Base-by-base conservation (phyloP, 106 monocot species). In the Apostasia ramifera region DNA sequence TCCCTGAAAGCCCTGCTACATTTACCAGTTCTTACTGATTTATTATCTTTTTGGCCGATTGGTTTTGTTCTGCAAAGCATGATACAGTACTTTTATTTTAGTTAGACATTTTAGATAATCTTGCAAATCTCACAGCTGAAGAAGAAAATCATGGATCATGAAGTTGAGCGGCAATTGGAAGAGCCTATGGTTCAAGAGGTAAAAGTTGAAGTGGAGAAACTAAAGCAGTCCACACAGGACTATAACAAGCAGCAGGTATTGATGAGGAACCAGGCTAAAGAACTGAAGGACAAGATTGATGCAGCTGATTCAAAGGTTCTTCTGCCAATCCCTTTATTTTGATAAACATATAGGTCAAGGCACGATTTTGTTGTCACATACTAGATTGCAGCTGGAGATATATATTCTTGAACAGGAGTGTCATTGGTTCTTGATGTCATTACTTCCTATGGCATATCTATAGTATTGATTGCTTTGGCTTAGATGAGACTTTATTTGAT, bases 231-330 rank as follows among this genome's bases (percentile, higher is more conserved):
- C 3, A 82, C 89, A 67, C 88, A 91, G 15, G 84, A 77, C 60
- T 85, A 77, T 40, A 95, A 91, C 71, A 91, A 95, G 70, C 77
- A 86, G 65, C 95, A 95, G 49, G 71, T 82, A 75, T 67, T 78
- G 40, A 67, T 91, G 51, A 85, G 86, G 61, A 73, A 81, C 47
- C 64, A 37, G 40, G 79, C 69, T 26, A 84, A 80, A 66, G 74
- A 56, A 42, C 72, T 91, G 15, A 88, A 84, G 68, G 95, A 89
- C 55, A 78, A 82, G 63, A 81, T 14, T 43, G 85, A 86, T 48
- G 81, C 63, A 26, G 55, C 82, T 10, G 73, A 71, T 55, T 71
- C 78, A 40, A 88, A 95, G 91, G 95, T 88, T 51, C 26, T 59
- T 57, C 51, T 59, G 13, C 44, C 41, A 42, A 52, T 60, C 43